Evolutionary conservation across 768 basidiomycete species (phyloP).

Genomic region (Tremella fuciformis): DNA sequence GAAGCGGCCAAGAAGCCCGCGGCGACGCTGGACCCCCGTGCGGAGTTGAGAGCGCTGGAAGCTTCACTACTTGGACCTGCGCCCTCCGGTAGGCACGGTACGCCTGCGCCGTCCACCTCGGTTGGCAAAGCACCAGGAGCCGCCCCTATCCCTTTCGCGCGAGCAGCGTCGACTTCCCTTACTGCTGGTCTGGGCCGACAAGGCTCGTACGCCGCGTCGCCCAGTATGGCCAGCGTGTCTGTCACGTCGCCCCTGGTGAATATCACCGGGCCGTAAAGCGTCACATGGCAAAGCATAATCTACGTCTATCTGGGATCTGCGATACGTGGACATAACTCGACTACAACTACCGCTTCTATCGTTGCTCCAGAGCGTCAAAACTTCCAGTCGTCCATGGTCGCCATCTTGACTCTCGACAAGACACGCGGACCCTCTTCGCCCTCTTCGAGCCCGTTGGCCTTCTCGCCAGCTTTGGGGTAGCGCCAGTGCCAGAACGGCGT

Average conservation of each 20-base stretch:
- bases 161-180: no score
- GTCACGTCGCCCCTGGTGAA: neutral
- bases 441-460: slow-evolving; percentile 28
- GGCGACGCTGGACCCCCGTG: slow-evolving; percentile 12
- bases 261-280: no score
- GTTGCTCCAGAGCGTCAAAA: neutral
- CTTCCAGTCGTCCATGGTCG: slow-evolving; percentile 18
- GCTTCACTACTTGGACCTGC: slow-evolving; percentile 1
- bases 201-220: neutral
- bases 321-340: no score
- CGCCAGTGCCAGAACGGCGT: slow-evolving; percentile 27
- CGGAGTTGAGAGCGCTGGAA: slow-evolving; percentile 24
- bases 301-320: no score
- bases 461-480: slow-evolving; percentile 7
- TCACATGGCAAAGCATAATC: no score
- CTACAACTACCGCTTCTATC: no score
- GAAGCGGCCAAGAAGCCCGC: slow-evolving; percentile 14
- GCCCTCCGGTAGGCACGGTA: neutral
- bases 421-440: slow-evolving; percentile 18
- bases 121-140: no score
- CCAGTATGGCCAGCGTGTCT: slow-evolving; percentile 2
- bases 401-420: slow-evolving; percentile 9
- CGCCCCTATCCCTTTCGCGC: no score
- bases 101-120: no score
- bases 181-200: no score